Evolutionary conservation across 805 yeast species (phyloP), one percentile per base, ranked within the genome.

Genomic region (Schizosaccharomyces lindneri): DNA sequence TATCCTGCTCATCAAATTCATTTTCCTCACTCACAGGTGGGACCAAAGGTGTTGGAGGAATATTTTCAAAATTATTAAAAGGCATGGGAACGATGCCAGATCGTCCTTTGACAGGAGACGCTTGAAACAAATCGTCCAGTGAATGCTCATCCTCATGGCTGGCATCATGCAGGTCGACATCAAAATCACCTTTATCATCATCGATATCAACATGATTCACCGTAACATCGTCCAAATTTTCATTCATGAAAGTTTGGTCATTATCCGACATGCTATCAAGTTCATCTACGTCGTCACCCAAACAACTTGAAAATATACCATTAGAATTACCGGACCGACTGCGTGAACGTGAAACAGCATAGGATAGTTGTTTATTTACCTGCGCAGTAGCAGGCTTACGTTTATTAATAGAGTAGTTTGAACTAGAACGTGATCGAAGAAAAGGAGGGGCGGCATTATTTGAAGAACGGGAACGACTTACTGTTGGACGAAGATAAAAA

Each of bases 261-360:
- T 46, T 21, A 17, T 46, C 51, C 19, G 31, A 21, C 57, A 51
- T 24, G 5, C 7, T 17, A 6, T 24, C 31, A 17, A 29, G 17
- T 7, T 51, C 57, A 51, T 51, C 57, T 39, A 29, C n/a, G 13
- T 51, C 57, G 43, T 59, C 55, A 7, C 59, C 29, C 32, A 59
- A 17, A 13, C 59, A 29, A 39, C 31, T 32, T 1, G 19, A 27
- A 27, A 39, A 7, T 15, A 46, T 19, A 24, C 51, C 27, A 24
- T 67, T 63, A 19, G 63, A 61, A 11, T 64, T 63, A 0, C 64
- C 62, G 15, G 66, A 61, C 9, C 63, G 59, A 39, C 67, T 64
- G 9, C 64, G 61, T 4, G 66, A 64, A 4, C 65, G 64, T 17
- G 66, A 64, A 11, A 64, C 59, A 3, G 66, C 57, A 29, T 24